Percentiles rank a stretch among this genome's conserved stretches.
These are phyloP conservation scores for Pythium utonaiense DNA, from an alignment of 352 stramenopile genomes.

Conservation along the genomic window DNA sequence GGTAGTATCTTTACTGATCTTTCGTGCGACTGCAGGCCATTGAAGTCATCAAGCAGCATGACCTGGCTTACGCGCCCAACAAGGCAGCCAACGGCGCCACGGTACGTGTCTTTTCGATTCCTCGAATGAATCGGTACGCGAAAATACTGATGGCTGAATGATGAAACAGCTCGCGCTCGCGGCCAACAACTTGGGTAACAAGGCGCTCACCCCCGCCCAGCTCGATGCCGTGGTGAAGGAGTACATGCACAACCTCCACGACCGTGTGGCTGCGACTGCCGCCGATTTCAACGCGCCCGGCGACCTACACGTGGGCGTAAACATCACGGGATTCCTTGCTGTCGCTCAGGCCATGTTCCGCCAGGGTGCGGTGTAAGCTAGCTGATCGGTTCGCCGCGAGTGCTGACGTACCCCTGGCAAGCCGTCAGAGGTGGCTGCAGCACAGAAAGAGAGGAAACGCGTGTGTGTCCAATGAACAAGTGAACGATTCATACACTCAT, in stretches of 20 bases:
- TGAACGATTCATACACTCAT: not conserved
- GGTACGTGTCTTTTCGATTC: constrained; percentile 25
- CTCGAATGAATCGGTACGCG: too few relatives aligned
- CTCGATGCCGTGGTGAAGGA: constrained; percentile 78
- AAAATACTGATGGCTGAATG: too few relatives aligned
- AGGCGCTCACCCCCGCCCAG: constrained; percentile 51
- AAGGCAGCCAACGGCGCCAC: constrained; percentile 83
- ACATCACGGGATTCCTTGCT: constrained; percentile 96
- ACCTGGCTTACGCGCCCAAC: constrained; percentile 80
- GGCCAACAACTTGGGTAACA: constrained; percentile 53
- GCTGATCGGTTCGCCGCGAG: not conserved
- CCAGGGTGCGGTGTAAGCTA: constrained; percentile 93
- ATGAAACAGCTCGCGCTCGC: constrained; percentile 48
- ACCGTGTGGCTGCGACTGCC: constrained; percentile 61
- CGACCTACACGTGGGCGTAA: constrained; percentile 88
- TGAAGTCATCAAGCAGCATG: constrained; percentile 78
- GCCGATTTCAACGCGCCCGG: constrained; percentile 75
- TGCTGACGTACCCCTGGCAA: too few relatives aligned
- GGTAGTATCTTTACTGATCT: not conserved
- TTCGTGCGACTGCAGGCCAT: constrained; percentile 37
- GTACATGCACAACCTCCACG: constrained; percentile 77
- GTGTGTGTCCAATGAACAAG: not conserved
- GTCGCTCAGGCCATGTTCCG: constrained; percentile 96
- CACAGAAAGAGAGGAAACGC: too few relatives aligned
- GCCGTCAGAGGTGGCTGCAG: too few relatives aligned